A percentile compares a stretch with the other conserved stretches of the same genome.
Conservation (phyloP, 1,284 basidiomycete genomes). For the Ganoderma boninense region DNA sequence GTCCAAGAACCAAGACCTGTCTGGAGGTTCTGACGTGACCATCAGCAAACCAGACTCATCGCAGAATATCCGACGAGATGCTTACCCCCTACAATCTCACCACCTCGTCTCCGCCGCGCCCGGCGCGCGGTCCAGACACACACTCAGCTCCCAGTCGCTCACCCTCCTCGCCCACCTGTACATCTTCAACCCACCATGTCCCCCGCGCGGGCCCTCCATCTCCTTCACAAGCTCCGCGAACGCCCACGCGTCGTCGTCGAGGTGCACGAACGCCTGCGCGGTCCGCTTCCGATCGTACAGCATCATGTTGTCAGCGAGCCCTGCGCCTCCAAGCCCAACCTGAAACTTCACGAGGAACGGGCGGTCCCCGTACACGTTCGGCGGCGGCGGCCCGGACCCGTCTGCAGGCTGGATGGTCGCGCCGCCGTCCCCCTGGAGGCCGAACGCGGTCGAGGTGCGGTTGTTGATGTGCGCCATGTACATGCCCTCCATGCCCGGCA, state of each 20-base stretch:
- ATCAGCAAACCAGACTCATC: background rate
- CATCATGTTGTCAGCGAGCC: slow-evolving; percentile 35
- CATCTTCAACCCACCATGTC: slow-evolving; percentile 39
- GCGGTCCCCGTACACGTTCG: slow-evolving; percentile 46
- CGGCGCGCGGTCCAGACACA: slow-evolving; percentile 39
- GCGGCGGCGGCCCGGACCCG: slow-evolving; percentile 25
- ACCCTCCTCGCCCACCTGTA: slow-evolving; percentile 43
- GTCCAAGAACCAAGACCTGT: background rate
- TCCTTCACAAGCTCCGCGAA: slow-evolving; percentile 33
- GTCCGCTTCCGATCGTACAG: slow-evolving; percentile 52
- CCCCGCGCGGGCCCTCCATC: slow-evolving; percentile 30
- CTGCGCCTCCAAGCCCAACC: slow-evolving; percentile 13
- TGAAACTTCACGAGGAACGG: slow-evolving; percentile 55
- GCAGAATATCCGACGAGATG: background rate
- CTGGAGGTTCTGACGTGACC: background rate
- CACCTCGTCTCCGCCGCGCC: slow-evolving; percentile 30
- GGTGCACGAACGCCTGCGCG: slow-evolving; percentile 43
- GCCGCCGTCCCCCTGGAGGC: background rate
- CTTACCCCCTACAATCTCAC: slow-evolving; percentile 18
- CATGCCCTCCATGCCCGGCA: slow-evolving; percentile 28
- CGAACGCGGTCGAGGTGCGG: slow-evolving; percentile 15
- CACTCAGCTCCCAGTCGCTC: slow-evolving; percentile 39
- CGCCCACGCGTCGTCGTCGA: slow-evolving; percentile 18
- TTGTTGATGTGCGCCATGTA: slow-evolving; percentile 23
- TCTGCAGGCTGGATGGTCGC: background rate